Percentiles rank a stretch among this genome's conserved stretches.
These are phyloP conservation scores for Acanthochlamys bracteata DNA, from an alignment of 106 monocot species.

Conservation along the genomic window DNA sequence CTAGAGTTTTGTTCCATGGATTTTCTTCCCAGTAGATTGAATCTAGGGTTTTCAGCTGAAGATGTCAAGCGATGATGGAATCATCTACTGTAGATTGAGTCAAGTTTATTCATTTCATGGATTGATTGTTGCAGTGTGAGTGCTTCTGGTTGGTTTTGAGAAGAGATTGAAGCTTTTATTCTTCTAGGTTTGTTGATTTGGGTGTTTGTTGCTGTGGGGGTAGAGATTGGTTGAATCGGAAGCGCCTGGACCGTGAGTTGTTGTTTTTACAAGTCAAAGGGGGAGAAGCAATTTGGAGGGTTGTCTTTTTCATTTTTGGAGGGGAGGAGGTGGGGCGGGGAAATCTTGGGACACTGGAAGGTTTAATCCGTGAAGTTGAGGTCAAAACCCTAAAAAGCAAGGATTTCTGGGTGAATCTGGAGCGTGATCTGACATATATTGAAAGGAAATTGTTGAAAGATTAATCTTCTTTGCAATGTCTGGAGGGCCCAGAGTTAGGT, in stretches of 20 bases:
- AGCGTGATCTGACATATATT: not conserved
- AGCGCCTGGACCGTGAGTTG: too few relatives aligned
- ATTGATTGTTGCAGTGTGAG: too few relatives aligned
- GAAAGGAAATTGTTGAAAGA: not conserved
- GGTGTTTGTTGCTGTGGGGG: too few relatives aligned
- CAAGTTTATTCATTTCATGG: too few relatives aligned
- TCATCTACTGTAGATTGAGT: too few relatives aligned
- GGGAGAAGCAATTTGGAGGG: not conserved
- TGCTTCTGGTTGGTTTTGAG: not conserved
- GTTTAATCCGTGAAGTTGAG: not conserved
- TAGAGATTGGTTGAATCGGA: too few relatives aligned
- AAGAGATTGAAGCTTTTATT: not conserved
- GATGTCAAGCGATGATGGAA: too few relatives aligned
- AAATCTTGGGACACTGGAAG: not conserved
- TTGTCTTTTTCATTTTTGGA: too few relatives aligned
- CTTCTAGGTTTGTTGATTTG: not conserved
- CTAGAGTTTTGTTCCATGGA: too few relatives aligned
- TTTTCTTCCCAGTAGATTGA: too few relatives aligned
- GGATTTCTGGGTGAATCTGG: slow-evolving; percentile 4
- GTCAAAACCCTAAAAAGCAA: not conserved
- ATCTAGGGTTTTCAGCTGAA: too few relatives aligned
- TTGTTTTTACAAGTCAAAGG: not conserved
- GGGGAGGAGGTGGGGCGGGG: too few relatives aligned
- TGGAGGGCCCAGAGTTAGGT: slow-evolving; percentile 44
- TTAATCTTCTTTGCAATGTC: slow-evolving; percentile 24